phyloP scores from a whole-genome alignment of 2,329 filamentous ascomycete species.

The Colletotrichum tamarilloi region DNA sequence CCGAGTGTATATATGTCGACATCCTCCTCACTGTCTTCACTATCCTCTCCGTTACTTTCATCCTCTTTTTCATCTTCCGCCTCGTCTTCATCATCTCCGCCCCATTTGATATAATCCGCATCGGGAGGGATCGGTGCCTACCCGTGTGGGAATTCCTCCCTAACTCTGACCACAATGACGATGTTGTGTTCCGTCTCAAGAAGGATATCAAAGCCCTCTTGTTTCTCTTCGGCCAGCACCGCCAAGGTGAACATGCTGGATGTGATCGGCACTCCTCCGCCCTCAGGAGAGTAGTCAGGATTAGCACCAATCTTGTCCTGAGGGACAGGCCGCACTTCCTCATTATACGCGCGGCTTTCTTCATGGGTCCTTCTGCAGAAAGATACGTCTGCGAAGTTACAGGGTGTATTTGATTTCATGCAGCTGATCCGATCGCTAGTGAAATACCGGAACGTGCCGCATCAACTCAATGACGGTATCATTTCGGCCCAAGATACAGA shows the following conservation, averaged over 20 bases:
- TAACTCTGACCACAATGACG: not conserved
- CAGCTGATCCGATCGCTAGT: not conserved
- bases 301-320: not conserved
- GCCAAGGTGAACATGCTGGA: not conserved
- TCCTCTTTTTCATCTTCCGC: not conserved
- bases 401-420: not conserved
- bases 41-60: not conserved
- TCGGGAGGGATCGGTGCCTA: not conserved
- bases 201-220: not conserved
- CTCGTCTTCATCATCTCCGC: not conserved
- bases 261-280: not conserved
- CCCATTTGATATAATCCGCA: not conserved
- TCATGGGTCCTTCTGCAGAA: not conserved
- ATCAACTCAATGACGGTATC: slow-evolving; percentile 32
- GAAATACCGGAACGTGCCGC: slow-evolving; percentile 32
- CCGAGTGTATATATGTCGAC: not conserved
- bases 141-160: not conserved
- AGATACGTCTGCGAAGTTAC: not conserved
- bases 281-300: not conserved
- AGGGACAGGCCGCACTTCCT: not conserved
- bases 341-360: not conserved
- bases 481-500: slow-evolving; percentile 19
- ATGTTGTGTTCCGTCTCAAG: not conserved
- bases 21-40: not conserved
- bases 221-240: not conserved